A percentile compares a stretch with the other conserved stretches of the same genome.
These are phyloP conservation scores for Neofusicoccum sp. DNA, from an alignment of 2,329 filamentous ascomycete genomes.

Conservation along the genomic window DNA sequence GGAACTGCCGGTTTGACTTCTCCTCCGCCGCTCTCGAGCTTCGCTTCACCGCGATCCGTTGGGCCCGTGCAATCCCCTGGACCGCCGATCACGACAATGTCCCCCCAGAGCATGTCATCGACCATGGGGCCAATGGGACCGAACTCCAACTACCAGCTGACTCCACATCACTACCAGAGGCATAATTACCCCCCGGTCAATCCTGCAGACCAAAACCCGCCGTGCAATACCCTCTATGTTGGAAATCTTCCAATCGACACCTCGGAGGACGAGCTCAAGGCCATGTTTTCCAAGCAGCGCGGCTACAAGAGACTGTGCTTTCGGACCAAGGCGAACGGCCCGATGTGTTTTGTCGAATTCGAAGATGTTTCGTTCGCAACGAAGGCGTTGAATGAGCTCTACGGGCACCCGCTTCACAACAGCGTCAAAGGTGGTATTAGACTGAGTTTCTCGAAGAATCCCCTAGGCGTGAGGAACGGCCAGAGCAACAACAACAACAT, in stretches of 20 bases:
- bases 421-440: slow-evolving; percentile 93
- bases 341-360: slow-evolving; percentile 99
- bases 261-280: slow-evolving; percentile 92
- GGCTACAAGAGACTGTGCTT: slow-evolving; percentile 96
- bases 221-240: slow-evolving; percentile 96
- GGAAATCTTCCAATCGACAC: slow-evolving; percentile 94
- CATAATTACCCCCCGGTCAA: slow-evolving; percentile 83
- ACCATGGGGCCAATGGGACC: slow-evolving; percentile 49
- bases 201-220: slow-evolving; percentile 92
- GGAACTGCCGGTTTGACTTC: slow-evolving; percentile 47
- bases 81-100: slow-evolving; percentile 40
- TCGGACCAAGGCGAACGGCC: slow-evolving; percentile 89
- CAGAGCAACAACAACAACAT: slow-evolving; percentile 58
- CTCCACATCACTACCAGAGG: slow-evolving; percentile 57
- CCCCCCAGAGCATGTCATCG: slow-evolving; percentile 58
- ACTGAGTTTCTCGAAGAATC: slow-evolving; percentile 96
- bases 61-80: slow-evolving; percentile 52
- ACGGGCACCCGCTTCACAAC: slow-evolving; percentile 83
- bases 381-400: slow-evolving; percentile 84
- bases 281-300: slow-evolving; percentile 86
- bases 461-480: slow-evolving; percentile 81
- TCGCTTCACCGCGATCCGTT: slow-evolving; percentile 49
- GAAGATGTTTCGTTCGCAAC: slow-evolving; percentile 91
- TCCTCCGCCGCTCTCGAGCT: slow-evolving; percentile 53
- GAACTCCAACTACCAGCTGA: slow-evolving; percentile 56